Conservation (phyloP, 2,329 filamentous ascomycete species). For the Didymella glomerata region DNA sequence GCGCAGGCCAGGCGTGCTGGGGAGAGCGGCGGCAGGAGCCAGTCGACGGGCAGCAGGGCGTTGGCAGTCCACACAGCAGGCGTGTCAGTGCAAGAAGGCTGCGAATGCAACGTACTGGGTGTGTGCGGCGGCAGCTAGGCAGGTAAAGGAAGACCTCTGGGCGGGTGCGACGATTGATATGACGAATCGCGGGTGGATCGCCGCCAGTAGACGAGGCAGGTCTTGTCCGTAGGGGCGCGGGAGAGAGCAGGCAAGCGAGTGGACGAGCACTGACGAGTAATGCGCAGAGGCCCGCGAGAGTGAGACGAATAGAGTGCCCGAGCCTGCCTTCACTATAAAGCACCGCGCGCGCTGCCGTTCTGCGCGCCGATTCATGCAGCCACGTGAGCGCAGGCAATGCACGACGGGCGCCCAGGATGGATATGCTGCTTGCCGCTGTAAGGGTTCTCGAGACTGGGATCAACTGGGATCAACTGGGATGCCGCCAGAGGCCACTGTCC, state of each 20-base stretch:
- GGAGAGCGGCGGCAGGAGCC: constrained; percentile 9
- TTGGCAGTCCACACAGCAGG: background rate
- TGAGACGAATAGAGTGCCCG: constrained; percentile 8
- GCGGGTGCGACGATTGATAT: constrained; percentile 24
- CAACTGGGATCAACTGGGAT: background rate
- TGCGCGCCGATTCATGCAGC: constrained; percentile 23
- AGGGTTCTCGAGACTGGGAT: constrained; percentile 12
- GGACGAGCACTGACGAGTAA: constrained; percentile 5
- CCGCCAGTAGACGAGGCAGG: constrained; percentile 15
- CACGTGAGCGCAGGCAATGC: constrained; percentile 24
- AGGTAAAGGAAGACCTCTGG: constrained; percentile 23
- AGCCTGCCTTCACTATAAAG: constrained; percentile 14
- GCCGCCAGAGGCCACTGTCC: constrained; percentile 5
- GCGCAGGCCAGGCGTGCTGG: constrained; percentile 10
- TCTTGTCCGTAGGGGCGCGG: constrained; percentile 11
- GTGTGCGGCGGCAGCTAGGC: constrained; percentile 28
- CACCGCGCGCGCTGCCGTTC: constrained; percentile 5
- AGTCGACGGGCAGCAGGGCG: constrained; percentile 14
- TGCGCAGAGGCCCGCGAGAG: background rate
- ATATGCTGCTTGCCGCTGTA: constrained; percentile 28
- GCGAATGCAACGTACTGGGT: constrained; percentile 30
- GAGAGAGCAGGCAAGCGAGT: constrained; percentile 17
- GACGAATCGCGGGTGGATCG: constrained; percentile 26
- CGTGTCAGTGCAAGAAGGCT: constrained; percentile 23
- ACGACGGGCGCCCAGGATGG: constrained; percentile 18